Conservation (phyloP, 768 basidiomycete genomes). For the Astraeus odoratus region DNA sequence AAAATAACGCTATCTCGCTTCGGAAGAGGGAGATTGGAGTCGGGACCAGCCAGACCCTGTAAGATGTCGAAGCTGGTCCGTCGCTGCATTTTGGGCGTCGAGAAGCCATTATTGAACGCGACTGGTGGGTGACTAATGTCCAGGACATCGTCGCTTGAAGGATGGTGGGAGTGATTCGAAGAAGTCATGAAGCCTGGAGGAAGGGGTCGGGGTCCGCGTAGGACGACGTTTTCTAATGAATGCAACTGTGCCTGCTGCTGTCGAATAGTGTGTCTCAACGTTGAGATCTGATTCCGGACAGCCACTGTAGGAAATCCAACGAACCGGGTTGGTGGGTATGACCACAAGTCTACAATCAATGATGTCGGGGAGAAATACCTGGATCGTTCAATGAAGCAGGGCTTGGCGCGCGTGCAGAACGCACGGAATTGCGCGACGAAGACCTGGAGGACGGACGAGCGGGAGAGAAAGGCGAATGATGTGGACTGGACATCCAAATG, state of each 20-base stretch:
- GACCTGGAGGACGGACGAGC: conserved; percentile 37
- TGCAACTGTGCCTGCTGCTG: conserved; percentile 79
- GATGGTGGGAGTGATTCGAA: conserved; percentile 31
- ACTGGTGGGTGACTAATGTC: conserved; percentile 27
- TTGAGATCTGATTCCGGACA: conserved; percentile 73
- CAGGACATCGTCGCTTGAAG: conserved; percentile 27
- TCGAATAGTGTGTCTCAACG: conserved; percentile 73
- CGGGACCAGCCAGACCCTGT: conserved; percentile 65
- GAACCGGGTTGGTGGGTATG: conserved; percentile 19
- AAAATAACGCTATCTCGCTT: conserved; percentile 40
- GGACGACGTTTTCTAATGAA: conserved; percentile 59
- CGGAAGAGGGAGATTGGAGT: conserved; percentile 68
- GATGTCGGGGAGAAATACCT: conserved; percentile 39
- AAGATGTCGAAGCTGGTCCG: conserved; percentile 70
- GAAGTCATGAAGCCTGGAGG: conserved; percentile 33
- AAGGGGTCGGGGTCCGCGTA: conserved; percentile 60
- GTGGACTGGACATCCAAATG: conserved; percentile 29
- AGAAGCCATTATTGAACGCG: conserved; percentile 26
- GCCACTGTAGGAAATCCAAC: conserved; percentile 44
- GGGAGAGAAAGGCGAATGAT: conserved; percentile 26
- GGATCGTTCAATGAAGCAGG: conserved; percentile 56
- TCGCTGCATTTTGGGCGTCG: conserved; percentile 46
- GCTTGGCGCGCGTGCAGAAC: conserved; percentile 47
- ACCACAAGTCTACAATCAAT: conserved; percentile 18
- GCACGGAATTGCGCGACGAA: conserved; percentile 42